phyloP scores from a whole-genome alignment of 306 rosid genomes.

The Malus domestica region ASM211411v1 NC_041795.1:34302001-34302500 shows the following conservation, averaged over 20 bases:
- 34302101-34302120: conserved; percentile 54
- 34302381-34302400: too few relatives aligned
- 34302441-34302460: too few relatives aligned
- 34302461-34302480: not conserved
- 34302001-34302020: conserved; percentile 75
- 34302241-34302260: conserved; percentile 51
- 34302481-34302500: not conserved
- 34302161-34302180: conserved; percentile 74
- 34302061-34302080: conserved; percentile 39
- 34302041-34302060: conserved; percentile 53
- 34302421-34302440: not conserved
- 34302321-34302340: too few relatives aligned
- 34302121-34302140: conserved; percentile 47
- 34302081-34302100: conserved; percentile 60
- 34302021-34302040: conserved; percentile 53
- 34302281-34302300: not conserved
- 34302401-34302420: too few relatives aligned
- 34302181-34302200: conserved; percentile 62
- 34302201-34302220: conserved; percentile 90
- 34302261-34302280: not conserved
- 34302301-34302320: too few relatives aligned
- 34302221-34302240: conserved; percentile 70
- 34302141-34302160: conserved; percentile 47
- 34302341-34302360: too few relatives aligned
- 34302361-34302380: too few relatives aligned